Percentiles rank a stretch among this genome's conserved stretches.
These are phyloP conservation scores for Candida hungchunana DNA, from an alignment of 805 yeast genomes.

Conservation along the genomic window DNA sequence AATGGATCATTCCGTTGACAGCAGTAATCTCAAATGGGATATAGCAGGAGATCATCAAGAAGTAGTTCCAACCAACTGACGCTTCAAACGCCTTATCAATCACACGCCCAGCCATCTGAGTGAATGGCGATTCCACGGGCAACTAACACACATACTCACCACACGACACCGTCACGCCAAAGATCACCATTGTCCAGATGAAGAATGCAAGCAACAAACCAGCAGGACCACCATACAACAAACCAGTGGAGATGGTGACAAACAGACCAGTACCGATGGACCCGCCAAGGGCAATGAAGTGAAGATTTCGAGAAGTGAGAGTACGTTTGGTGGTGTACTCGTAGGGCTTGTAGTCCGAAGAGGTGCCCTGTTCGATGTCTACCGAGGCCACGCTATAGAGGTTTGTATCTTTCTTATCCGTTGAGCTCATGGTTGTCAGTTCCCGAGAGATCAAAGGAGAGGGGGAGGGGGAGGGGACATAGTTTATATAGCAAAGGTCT, in stretches of 20 bases:
- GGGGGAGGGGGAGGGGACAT: too few relatives aligned
- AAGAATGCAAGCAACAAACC: slow-evolving; percentile 52
- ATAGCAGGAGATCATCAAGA: slow-evolving; percentile 50
- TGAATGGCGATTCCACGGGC: slow-evolving; percentile 60
- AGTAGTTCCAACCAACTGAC: slow-evolving; percentile 60
- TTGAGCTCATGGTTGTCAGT: too few relatives aligned
- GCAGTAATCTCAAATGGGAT: slow-evolving; percentile 66
- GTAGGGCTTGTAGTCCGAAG: too few relatives aligned
- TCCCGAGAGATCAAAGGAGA: too few relatives aligned
- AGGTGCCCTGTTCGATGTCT: too few relatives aligned
- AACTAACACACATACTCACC: slow-evolving; percentile 63
- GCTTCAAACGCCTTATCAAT: slow-evolving; percentile 65
- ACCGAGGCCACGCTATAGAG: too few relatives aligned
- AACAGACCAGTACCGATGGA: slow-evolving; percentile 63
- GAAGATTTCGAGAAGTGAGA: slow-evolving; percentile 37
- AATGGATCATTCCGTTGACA: slow-evolving; percentile 57
- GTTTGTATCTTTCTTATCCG: too few relatives aligned
- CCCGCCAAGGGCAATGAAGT: slow-evolving; percentile 66
- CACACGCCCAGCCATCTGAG: slow-evolving; percentile 58
- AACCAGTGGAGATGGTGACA: slow-evolving; percentile 55
- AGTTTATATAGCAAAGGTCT: too few relatives aligned
- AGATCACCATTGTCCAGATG: slow-evolving; percentile 61
- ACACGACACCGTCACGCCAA: slow-evolving; percentile 48
- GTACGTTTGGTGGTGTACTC: slow-evolving; percentile 2
- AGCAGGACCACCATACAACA: slow-evolving; percentile 53